These are phyloP conservation scores for Brassica balearica DNA, from an alignment of 441 rosid genomes.

Conservation along the genomic window DNA sequence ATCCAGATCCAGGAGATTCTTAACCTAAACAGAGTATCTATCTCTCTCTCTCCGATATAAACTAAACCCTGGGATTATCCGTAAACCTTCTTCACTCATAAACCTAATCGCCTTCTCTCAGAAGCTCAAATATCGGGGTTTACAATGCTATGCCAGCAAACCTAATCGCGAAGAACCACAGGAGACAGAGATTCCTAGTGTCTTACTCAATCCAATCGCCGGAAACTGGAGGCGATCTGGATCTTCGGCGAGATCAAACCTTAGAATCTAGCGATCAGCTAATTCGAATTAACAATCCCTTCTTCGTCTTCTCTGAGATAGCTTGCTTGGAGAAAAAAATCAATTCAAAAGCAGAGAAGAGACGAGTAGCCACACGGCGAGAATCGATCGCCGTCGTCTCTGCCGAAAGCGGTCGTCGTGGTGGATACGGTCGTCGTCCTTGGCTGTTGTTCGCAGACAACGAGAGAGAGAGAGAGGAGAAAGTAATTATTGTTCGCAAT, in stretches of 20 bases:
- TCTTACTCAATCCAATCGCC: conserved; percentile 29
- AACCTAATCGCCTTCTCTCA: conserved; percentile 39
- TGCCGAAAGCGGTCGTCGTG: conserved; percentile 43
- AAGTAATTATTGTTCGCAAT: conserved; percentile 43
- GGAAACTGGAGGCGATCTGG: conserved; percentile 41
- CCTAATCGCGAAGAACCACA: conserved; percentile 37
- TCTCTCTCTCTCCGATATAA: conserved; percentile 6
- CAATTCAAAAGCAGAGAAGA: conserved; percentile 11
- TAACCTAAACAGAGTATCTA: conserved; percentile 31
- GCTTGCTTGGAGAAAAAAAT: background rate
- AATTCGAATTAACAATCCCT: conserved; percentile 23
- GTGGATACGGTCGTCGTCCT: conserved; percentile 49
- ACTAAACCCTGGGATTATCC: conserved; percentile 50
- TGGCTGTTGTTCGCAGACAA: conserved; percentile 42
- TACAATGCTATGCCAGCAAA: conserved; percentile 42
- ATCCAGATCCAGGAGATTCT: conserved; percentile 45
- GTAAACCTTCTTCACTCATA: conserved; percentile 48
- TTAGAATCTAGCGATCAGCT: conserved; percentile 36
- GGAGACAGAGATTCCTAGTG: conserved; percentile 14
- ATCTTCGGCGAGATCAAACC: conserved; percentile 33
- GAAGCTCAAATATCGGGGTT: conserved; percentile 37
- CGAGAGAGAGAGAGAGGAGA: conserved; percentile 38
- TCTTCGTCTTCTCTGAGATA: conserved; percentile 22
- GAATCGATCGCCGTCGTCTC: conserved; percentile 44
- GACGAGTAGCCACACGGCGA: conserved; percentile 19